Evolutionary conservation across 2,329 filamentous ascomycete genomes (phyloP).

Genomic region (Fusarium sp.): DNA sequence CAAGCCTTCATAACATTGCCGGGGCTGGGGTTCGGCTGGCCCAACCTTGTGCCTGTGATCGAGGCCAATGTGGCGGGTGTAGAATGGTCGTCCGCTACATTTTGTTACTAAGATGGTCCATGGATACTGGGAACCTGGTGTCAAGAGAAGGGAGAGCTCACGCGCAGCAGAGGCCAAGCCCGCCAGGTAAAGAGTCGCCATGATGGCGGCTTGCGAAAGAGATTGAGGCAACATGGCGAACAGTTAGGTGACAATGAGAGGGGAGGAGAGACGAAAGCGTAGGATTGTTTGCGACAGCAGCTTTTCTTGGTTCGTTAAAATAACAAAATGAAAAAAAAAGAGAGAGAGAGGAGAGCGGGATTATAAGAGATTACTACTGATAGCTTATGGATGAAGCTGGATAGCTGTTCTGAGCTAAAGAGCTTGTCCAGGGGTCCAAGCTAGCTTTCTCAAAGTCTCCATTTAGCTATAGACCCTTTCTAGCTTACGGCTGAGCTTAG

Average conservation of each 20-base stretch:
- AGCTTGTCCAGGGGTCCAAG: not conserved
- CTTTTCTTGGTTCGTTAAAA: not conserved
- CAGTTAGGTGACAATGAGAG: too few relatives aligned
- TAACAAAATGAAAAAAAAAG: too few relatives aligned
- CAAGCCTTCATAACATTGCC: not conserved
- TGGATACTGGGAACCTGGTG: rapidly evolving
- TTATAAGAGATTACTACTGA: not conserved
- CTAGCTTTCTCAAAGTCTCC: not conserved
- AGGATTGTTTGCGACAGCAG: not conserved
- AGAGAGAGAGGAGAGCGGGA: not conserved
- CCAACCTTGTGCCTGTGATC: not conserved
- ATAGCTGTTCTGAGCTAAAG: not conserved
- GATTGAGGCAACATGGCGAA: not conserved
- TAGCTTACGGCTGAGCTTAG: not conserved
- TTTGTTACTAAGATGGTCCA: rapidly evolving
- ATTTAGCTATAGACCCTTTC: not conserved
- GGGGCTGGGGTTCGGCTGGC: rapidly evolving
- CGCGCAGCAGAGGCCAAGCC: not conserved
- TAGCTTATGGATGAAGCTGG: not conserved
- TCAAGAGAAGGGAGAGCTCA: rapidly evolving
- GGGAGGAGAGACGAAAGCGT: not conserved
- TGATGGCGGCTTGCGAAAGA: not conserved
- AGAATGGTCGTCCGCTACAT: not conserved
- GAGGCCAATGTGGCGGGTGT: rapidly evolving
- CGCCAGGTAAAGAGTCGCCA: not conserved